Conservation (phyloP, 805 yeast species). For the Clavispora asparagi region DNA sequence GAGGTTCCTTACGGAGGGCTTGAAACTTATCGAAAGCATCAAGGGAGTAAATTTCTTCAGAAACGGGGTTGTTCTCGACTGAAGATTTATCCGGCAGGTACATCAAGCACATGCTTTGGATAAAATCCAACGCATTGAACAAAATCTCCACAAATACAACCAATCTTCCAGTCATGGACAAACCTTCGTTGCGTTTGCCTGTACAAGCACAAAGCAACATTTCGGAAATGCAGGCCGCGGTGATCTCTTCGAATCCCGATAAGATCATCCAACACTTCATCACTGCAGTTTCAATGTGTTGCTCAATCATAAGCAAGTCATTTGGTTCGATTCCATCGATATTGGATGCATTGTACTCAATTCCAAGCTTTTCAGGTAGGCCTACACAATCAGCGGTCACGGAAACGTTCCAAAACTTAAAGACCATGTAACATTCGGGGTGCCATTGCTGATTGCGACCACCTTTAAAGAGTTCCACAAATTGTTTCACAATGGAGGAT, state of each 20-base stretch:
- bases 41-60: conserved; percentile 21
- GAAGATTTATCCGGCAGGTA: conserved; percentile 12
- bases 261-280: conserved; percentile 80
- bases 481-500: conserved; percentile 87
- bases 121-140: conserved; percentile 66
- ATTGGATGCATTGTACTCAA: conserved; percentile 3
- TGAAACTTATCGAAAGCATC: conserved; percentile 24
- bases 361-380: conserved; percentile 17
- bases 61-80: not conserved
- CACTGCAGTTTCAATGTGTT: conserved; percentile 52
- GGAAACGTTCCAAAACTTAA: conserved; percentile 91
- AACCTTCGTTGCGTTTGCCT: conserved; percentile 63
- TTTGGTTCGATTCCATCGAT: conserved; percentile 27
- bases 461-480: conserved; percentile 86
- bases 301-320: conserved; percentile 54
- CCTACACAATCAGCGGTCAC: conserved; percentile 61
- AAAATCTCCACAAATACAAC: conserved; percentile 70
- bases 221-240: conserved; percentile 85
- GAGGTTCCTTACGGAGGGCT: conserved; percentile 57
- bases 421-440: conserved; percentile 98
- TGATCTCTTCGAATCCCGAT: conserved; percentile 83
- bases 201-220: conserved; percentile 83
- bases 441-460: conserved; percentile 97
- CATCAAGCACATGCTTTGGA: conserved; percentile 23
- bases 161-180: conserved; percentile 63